A percentile compares a stretch with the other conserved stretches of the same genome.
Evolutionary conservation across 345 rosid genomes (phyloP).

Genomic region (Nasturtium officinale): DNA sequence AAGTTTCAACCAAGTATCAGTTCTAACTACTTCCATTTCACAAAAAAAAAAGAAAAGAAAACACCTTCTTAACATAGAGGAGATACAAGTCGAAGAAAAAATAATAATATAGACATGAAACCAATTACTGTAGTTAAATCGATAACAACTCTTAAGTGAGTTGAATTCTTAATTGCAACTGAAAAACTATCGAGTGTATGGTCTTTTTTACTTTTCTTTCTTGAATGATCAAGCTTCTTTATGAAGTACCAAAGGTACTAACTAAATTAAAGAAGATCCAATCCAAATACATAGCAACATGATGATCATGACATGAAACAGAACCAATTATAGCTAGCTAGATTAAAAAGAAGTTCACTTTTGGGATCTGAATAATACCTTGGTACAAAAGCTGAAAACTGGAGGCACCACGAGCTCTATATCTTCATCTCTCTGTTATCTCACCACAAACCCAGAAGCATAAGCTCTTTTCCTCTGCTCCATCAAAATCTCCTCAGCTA

Average conservation of each 20-base stretch:
- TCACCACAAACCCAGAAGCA: constrained; percentile 47
- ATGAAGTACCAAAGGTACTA: not conserved
- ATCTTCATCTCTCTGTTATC: constrained; percentile 62
- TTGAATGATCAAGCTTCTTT: not conserved
- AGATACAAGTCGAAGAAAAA: not conserved
- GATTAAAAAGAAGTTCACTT: not conserved
- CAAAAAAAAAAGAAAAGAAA: too few relatives aligned
- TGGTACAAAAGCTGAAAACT: constrained; percentile 63
- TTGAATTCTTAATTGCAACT: not conserved
- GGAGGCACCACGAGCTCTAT: constrained; percentile 80
- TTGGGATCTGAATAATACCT: constrained; percentile 21
- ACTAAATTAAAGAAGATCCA: not conserved
- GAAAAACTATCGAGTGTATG: not conserved
- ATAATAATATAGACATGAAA: constrained; percentile 1
- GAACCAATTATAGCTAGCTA: not conserved
- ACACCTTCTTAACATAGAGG: not conserved
- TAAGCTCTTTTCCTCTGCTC: constrained; percentile 53
- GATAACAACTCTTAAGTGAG: not conserved
- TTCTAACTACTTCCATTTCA: not conserved
- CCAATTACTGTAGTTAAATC: not conserved
- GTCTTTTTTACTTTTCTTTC: not conserved
- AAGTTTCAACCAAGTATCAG: not conserved
- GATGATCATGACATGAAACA: constrained; percentile 9
- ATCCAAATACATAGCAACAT: not conserved
- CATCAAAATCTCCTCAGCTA: constrained; percentile 77